These are phyloP conservation scores for Teunomyces gatunensis DNA, from an alignment of 805 yeast genomes.

Conservation along the genomic window DNA sequence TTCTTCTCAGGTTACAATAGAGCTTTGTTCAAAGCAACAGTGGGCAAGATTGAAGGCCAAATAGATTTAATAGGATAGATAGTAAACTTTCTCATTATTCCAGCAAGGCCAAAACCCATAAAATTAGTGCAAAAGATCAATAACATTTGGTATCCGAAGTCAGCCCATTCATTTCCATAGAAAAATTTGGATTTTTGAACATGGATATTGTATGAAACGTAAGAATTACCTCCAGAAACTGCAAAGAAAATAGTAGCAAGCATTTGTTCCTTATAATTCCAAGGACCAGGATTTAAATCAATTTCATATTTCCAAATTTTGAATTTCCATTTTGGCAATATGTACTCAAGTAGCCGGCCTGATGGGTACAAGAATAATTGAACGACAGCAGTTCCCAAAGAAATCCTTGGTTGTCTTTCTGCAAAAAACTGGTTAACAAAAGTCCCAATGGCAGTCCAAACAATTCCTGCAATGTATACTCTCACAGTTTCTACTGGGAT, in stretches of 20 bases:
- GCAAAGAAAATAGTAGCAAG: conserved; percentile 48
- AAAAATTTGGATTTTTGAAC: conserved; percentile 22
- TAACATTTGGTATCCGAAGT: conserved; percentile 13
- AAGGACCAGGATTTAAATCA: conserved; percentile 58
- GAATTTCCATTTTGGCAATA: conserved; percentile 37
- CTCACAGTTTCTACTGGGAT: conserved; percentile 41
- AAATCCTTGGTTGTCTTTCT: conserved; percentile 51
- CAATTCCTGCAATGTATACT: conserved; percentile 50
- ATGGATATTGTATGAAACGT: conserved; percentile 17
- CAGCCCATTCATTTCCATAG: conserved; percentile 25
- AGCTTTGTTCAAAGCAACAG: conserved; percentile 18
- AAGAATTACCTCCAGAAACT: conserved; percentile 28
- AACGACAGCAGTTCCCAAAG: conserved; percentile 41
- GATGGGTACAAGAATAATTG: conserved; percentile 47
- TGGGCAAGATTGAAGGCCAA: conserved; percentile 23
- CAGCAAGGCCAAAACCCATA: conserved; percentile 18
- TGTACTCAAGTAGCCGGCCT: conserved; percentile 32
- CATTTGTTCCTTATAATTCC: conserved; percentile 65
- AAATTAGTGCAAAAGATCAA: conserved; percentile 13
- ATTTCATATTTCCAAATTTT: conserved; percentile 10
- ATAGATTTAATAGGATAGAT: conserved; percentile 51
- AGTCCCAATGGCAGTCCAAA: conserved; percentile 55
- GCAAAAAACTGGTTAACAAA: conserved; percentile 55
- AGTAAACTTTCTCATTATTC: conserved; percentile 24
- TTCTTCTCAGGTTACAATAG: conserved; percentile 22